Percentiles rank a stretch among this genome's conserved stretches.
These are phyloP conservation scores for Venturia carpophila DNA, from an alignment of 2,329 filamentous ascomycete species.

Conservation along the genomic window DNA sequence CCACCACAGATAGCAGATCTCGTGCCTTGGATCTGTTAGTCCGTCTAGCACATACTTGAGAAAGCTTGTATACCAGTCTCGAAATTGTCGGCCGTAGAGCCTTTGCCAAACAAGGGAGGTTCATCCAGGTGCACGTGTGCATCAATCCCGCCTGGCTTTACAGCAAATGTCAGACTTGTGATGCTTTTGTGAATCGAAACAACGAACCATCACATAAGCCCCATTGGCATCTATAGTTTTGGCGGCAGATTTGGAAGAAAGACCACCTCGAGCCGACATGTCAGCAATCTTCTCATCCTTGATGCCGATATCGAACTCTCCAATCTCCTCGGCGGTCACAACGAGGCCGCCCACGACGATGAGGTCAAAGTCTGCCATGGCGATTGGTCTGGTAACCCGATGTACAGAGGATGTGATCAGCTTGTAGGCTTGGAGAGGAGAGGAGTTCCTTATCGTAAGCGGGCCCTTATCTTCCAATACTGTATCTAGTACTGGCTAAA, in stretches of 20 bases:
- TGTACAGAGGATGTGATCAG: not conserved
- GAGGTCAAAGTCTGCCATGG: conserved; percentile 27
- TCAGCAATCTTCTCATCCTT: conserved; percentile 36
- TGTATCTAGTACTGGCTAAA: no score
- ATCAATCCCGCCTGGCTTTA: conserved; percentile 38
- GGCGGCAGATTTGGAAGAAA: conserved; percentile 26
- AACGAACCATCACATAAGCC: conserved; percentile 36
- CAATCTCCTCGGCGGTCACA: conserved; percentile 33
- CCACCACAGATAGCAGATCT: conserved; percentile 42
- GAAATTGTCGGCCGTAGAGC: conserved; percentile 34
- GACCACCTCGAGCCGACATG: conserved; percentile 28
- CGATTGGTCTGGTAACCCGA: not conserved
- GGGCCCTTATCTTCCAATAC: conserved; percentile 8
- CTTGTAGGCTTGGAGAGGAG: not conserved
- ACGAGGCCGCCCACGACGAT: conserved; percentile 38
- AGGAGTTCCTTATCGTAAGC: not conserved
- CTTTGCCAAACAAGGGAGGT: conserved; percentile 39
- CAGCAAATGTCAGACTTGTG: not conserved
- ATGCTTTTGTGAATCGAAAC: conserved; percentile 4
- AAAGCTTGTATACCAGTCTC: conserved; percentile 27
- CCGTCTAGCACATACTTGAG: not conserved
- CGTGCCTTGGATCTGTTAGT: conserved; percentile 25
- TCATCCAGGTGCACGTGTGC: conserved; percentile 42
- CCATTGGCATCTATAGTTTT: conserved; percentile 38
- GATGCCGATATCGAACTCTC: conserved; percentile 37